Percentiles rank a stretch among this genome's conserved stretches.
phyloP scores from a whole-genome alignment of 139 green algal genomes.

The Picochlorum sp. region DNA sequence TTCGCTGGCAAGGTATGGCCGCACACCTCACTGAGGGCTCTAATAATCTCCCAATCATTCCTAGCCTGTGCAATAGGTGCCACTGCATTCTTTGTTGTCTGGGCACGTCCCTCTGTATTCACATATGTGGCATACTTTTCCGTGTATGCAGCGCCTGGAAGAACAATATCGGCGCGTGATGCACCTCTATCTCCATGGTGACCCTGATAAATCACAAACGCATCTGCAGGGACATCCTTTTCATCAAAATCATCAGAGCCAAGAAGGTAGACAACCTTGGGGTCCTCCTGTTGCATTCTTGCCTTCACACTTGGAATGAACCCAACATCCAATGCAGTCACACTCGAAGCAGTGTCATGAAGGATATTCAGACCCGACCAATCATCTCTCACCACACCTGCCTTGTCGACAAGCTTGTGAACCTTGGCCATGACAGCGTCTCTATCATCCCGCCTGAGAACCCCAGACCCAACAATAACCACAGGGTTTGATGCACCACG shows the following conservation, averaged over 20 bases:
- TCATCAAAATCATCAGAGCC: slow-evolving; percentile 77
- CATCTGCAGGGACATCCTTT: slow-evolving; percentile 64
- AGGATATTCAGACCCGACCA: slow-evolving; percentile 98
- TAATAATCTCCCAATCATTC: slow-evolving; percentile 93
- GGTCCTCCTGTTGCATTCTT: slow-evolving; percentile 14
- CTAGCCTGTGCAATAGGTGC: slow-evolving; percentile 61
- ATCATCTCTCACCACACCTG: slow-evolving; percentile 66
- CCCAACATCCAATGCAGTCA: slow-evolving; percentile 91
- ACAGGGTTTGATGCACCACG: slow-evolving; percentile 67
- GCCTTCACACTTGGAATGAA: slow-evolving; percentile 65
- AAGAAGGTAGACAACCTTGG: slow-evolving; percentile 89
- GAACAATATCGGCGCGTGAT: slow-evolving; percentile 78
- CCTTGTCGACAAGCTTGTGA: slow-evolving; percentile 37
- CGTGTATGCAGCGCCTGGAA: slow-evolving; percentile 85
- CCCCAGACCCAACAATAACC: slow-evolving; percentile 81
- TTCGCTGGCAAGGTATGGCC: slow-evolving; percentile 81
- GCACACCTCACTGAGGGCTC: slow-evolving; percentile 74
- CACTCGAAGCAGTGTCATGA: slow-evolving; percentile 76
- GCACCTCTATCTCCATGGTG: slow-evolving; percentile 92
- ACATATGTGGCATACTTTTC: slow-evolving; percentile 83
- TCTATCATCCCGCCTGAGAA: slow-evolving; percentile 69
- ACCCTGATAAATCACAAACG: slow-evolving; percentile 95
- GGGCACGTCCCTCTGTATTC: slow-evolving; percentile 89
- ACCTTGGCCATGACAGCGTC: slow-evolving; percentile 62
- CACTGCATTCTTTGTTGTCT: slow-evolving; percentile 77